Evolutionary conservation across 148 eudicot genomes (phyloP).

Genomic region (Arctostaphylos glauca): DNA sequence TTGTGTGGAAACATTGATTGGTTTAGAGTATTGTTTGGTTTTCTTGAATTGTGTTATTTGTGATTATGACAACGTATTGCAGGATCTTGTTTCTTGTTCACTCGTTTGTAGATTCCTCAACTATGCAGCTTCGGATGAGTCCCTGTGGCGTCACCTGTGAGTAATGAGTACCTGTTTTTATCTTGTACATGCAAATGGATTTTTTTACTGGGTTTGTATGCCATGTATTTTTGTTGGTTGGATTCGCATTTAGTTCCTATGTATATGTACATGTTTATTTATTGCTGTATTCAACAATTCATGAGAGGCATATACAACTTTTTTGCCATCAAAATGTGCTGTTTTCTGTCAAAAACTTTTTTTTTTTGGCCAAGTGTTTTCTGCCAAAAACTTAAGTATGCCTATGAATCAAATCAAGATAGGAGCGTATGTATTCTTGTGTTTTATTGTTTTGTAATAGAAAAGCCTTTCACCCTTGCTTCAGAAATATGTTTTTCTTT

Average conservation of each 20-base stretch:
- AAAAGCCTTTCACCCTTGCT: not conserved
- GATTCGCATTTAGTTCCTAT: not conserved
- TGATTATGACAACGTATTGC: constrained; percentile 20
- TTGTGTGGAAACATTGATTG: not conserved
- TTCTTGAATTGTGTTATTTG: not conserved
- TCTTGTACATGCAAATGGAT: not conserved
- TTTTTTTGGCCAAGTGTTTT: too few species aligned
- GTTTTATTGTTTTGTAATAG: not conserved
- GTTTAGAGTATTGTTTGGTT: not conserved
- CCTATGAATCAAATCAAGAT: not conserved
- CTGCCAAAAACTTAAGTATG: not conserved
- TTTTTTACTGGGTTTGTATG: not conserved
- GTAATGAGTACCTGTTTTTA: constrained; percentile 24
- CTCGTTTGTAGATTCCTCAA: constrained; percentile 79
- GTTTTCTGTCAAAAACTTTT: not conserved
- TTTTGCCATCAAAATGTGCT: not conserved
- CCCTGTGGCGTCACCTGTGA: constrained; percentile 96
- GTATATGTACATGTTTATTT: not conserved
- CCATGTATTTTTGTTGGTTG: not conserved
- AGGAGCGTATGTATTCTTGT: not conserved
- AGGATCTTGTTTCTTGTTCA: constrained; percentile 89
- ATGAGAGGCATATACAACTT: not conserved
- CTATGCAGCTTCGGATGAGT: constrained; percentile 72
- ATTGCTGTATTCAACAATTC: constrained; percentile 2
- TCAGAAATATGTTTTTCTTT: not conserved